Evolutionary conservation across 139 green algal genomes (phyloP), one percentile per base, ranked within the genome.

Genomic region (Trebouxia sp.): DNA sequence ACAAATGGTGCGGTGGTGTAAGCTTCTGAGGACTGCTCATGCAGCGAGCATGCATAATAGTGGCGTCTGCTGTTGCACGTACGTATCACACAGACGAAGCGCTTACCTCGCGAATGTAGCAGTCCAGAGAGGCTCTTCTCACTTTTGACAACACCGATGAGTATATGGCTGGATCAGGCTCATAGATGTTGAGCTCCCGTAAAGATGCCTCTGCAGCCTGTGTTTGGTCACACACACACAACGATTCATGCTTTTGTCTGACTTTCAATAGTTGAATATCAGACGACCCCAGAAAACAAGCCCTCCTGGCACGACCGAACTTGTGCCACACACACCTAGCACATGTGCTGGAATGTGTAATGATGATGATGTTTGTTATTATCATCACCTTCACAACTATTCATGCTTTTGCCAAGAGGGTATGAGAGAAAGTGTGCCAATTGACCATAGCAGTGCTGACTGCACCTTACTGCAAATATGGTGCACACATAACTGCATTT

Each of bases 161-260:
- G 53, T 80, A 84, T 10, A 80, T 75, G 8, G 42, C 20, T n/a
- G 70, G 80, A 51, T 84, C 50, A 22, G 80, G 80, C 22, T 84
- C 80, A 76, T 84, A 84, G 20, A 84, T 72, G 41, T 84, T 84
- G 17, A 75, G 45, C n/a, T 47, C 51, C 2, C 41, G 35, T 15
- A 84, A 41, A 11, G 28, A 39, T 37, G 28, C 42, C 30, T 80
- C 70, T 76, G 80, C 80, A 39, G 39, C 70, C 80, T 84, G 66
- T 48, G 74, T 51, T 12, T 37, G 9, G 37, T 7, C 26, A 1
- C 6, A 7, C 26, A 43, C 5, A 14, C 6, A 62, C 15, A 12
- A 26, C 12, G n/a, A 12, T 5, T 42, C 14, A 26, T n/a, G n/a
- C n/a, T n/a, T n/a, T n/a, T n/a, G n/a, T n/a, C n/a, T n/a, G n/a